Evolutionary conservation across 495 filamentous ascomycete genomes (phyloP).

Genomic region (Aspergillus asperescens): DNA sequence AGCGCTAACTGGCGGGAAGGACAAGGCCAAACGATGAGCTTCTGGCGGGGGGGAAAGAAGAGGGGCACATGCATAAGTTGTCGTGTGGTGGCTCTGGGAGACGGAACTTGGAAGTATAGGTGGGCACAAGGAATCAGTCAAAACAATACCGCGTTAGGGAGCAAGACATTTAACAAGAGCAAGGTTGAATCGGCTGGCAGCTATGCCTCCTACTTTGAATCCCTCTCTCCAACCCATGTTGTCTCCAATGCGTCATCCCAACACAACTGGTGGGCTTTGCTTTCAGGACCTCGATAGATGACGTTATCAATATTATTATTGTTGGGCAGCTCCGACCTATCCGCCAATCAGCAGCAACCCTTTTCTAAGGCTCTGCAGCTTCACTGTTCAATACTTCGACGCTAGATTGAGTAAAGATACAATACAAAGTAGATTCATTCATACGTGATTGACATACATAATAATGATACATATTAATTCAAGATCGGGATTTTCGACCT

Average conservation of each 20-base stretch:
- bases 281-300: not conserved
- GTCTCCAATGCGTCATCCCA: not conserved
- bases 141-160: not conserved
- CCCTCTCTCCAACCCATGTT: not conserved
- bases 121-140: not conserved
- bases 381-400: too few relatives aligned
- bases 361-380: not conserved
- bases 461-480: not conserved
- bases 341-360: not conserved
- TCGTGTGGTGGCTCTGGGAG: too few relatives aligned
- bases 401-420: not conserved
- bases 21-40: slow-evolving; percentile 10
- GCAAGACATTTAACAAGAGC: not conserved
- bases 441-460: not conserved
- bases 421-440: not conserved
- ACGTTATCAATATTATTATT: not conserved
- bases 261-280: not conserved
- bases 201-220: not conserved
- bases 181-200: not conserved
- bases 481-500: not conserved
- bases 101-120: not conserved
- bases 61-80: slow-evolving; percentile 22
- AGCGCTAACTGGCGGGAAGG: slow-evolving; percentile 8
- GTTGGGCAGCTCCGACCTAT: not conserved
- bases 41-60: slow-evolving; percentile 19